Base-by-base conservation (phyloP, 768 basidiomycete species). In the Scleroderma bovista region DNA sequence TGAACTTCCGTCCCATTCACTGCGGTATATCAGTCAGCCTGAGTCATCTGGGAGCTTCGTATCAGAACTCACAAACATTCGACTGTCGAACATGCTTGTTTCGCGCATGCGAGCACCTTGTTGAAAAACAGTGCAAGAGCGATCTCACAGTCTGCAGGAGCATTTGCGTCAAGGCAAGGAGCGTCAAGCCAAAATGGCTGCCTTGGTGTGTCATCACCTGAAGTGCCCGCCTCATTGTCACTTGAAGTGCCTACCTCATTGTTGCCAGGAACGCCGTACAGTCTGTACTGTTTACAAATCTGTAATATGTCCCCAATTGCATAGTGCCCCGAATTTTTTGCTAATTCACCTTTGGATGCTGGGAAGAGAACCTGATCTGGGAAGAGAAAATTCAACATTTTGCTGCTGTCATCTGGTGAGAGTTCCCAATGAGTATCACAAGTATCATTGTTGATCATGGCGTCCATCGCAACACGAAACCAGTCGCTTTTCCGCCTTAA, bases 341-440 rank as follows among this genome's bases (percentile, higher is more conserved):
- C 29, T 41, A 42, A 39, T 42, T 39, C 33, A 22, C 26, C 47
- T 16, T 7, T 33, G 8, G 12, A 32, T 5, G 17, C 42, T 32
- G 37, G 32, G 17, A 48, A 22, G 23, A 49, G 20, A 10, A n/a
- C 24, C 8, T 46, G 9, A 37, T 46, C 50, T 6, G 20, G 50
- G 33, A 39, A 51, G 20, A 51, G 16, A 32, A 41, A 33, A 15
- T 51, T 44, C 17, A 51, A 39, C 9, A 51, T n/a, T 15, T 12
- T 34, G 24, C 13, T 29, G 9, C 26, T 29, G 9, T 29, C 26
- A 29, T 29, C 9, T 4, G 9, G 26, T 29, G 26, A 29, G 26
- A 29, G 26, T 29, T 29, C 5, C 26, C 26, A 29, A 9, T 29
- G 26, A 9, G 5, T 29, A 29, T 29, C 26, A 29, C 26, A 29